phyloP scores from a whole-genome alignment of 805 yeast genomes.

The Lipomyces sp. region DNA sequence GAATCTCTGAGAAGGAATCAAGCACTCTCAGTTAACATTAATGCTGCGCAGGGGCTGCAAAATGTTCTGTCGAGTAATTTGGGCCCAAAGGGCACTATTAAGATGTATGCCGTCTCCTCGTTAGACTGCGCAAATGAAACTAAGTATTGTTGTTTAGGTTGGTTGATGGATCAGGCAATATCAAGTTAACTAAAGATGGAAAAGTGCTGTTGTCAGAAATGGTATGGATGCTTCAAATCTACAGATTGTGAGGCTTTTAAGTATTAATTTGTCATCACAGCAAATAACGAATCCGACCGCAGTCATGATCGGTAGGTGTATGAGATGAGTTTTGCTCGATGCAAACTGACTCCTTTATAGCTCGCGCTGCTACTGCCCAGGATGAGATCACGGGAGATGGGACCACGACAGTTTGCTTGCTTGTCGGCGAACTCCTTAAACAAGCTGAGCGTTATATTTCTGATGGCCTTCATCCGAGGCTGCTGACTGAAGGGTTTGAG shows the following conservation, averaged over 20 bases:
- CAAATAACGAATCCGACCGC: constrained; percentile 94
- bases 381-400: constrained; percentile 99
- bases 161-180: constrained; percentile 95
- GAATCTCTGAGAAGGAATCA: constrained; percentile 95
- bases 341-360: constrained; percentile 43
- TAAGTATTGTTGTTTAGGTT: constrained; percentile 44
- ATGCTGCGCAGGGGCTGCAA: constrained; percentile 97
- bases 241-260: neutral
- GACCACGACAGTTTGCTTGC: constrained; percentile 90
- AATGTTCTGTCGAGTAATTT: constrained; percentile 87
- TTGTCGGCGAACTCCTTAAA: constrained; percentile 91
- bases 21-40: constrained; percentile 91
- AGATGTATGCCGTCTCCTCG: constrained; percentile 57
- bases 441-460: constrained; percentile 90
- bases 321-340: neutral
- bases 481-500: constrained; percentile 94
- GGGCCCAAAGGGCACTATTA: constrained; percentile 96
- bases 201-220: constrained; percentile 90
- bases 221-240: constrained; percentile 45
- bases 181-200: constrained; percentile 96
- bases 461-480: constrained; percentile 96
- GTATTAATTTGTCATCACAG: constrained; percentile 20
- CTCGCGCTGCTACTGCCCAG: constrained; percentile 97
- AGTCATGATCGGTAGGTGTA: constrained; percentile 61
- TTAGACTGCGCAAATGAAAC: neutral